phyloP scores from a whole-genome alignment of 139 green algal species.

The Deuterostichococcus epilithicus region DNA sequence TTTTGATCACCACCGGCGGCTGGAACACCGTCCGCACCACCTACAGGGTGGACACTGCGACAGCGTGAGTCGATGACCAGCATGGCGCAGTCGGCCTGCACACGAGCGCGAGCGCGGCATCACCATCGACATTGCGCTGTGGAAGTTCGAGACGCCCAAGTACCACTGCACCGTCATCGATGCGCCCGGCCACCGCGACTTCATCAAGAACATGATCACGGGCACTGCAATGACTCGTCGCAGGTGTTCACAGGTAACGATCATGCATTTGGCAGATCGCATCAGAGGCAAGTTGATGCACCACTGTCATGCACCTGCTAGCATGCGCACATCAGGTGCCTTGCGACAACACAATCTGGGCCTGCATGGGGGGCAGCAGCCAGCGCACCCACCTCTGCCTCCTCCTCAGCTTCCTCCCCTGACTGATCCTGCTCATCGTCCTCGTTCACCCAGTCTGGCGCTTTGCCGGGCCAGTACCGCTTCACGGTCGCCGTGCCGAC shows the following conservation, averaged over 20 bases:
- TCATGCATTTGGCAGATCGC: no score
- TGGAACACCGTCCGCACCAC: slow-evolving; percentile 46
- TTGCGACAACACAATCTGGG: no score
- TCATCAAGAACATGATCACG: slow-evolving; percentile 99
- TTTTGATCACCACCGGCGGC: slow-evolving; percentile 64
- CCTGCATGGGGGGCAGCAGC: no score
- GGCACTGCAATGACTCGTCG: no score
- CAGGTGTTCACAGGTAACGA: no score
- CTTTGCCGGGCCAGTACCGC: slow-evolving; percentile 83
- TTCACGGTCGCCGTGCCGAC: slow-evolving; percentile 69
- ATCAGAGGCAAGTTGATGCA: no score
- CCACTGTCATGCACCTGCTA: no score
- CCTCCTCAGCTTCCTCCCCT: slow-evolving; percentile 23
- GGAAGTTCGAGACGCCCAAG: slow-evolving; percentile 96
- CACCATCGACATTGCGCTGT: slow-evolving; percentile 66
- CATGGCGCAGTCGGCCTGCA: no score
- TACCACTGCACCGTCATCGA: slow-evolving; percentile 98
- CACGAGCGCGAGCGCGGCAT: slow-evolving; percentile 85
- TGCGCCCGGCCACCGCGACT: slow-evolving; percentile 88
- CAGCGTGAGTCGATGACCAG: no score
- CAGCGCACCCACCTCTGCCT: not conserved
- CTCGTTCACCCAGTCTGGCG: slow-evolving; percentile 71
- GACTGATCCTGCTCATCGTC: slow-evolving; percentile 29
- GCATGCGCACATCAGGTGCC: no score
- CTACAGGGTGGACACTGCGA: not conserved